Conservation (phyloP, 2,329 filamentous ascomycete species). For the Alternaria conjuncta region DNA sequence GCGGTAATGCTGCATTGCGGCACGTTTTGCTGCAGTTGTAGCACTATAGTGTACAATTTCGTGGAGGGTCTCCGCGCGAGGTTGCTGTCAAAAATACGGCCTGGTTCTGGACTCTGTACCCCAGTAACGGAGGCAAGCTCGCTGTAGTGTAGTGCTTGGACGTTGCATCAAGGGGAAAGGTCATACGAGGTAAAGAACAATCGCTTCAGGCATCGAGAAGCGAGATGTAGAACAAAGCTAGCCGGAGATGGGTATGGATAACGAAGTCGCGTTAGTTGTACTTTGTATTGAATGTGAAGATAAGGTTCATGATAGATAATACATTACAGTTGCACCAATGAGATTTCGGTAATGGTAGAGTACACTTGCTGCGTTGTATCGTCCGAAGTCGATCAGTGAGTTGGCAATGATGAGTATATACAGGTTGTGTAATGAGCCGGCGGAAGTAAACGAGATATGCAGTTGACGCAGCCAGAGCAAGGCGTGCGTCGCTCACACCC, state of each 20-base stretch:
- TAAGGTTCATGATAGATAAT: background rate
- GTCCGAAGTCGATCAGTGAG: background rate
- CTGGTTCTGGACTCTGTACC: background rate
- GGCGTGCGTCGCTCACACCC: background rate
- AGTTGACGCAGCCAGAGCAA: background rate
- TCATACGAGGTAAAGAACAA: background rate
- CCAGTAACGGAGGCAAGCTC: background rate
- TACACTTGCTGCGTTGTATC: background rate
- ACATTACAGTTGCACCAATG: slow-evolving; percentile 11
- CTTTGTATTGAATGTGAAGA: background rate
- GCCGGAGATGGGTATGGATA: background rate
- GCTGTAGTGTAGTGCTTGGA: background rate
- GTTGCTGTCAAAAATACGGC: background rate
- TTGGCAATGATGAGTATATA: slow-evolving; percentile 13
- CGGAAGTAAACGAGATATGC: background rate
- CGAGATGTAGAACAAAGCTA: background rate
- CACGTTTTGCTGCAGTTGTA: background rate
- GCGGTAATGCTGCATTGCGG: slow-evolving; percentile 1
- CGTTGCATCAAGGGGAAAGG: too few species aligned
- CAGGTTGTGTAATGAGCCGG: background rate
- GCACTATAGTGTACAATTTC: background rate
- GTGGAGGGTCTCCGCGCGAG: background rate
- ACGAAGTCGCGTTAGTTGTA: background rate
- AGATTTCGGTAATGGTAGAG: slow-evolving; percentile 1
- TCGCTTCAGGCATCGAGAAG: background rate